These are phyloP conservation scores for Plasmodium fragile DNA, from an alignment of 169 alveolate species.

Conservation along the genomic window DNA sequence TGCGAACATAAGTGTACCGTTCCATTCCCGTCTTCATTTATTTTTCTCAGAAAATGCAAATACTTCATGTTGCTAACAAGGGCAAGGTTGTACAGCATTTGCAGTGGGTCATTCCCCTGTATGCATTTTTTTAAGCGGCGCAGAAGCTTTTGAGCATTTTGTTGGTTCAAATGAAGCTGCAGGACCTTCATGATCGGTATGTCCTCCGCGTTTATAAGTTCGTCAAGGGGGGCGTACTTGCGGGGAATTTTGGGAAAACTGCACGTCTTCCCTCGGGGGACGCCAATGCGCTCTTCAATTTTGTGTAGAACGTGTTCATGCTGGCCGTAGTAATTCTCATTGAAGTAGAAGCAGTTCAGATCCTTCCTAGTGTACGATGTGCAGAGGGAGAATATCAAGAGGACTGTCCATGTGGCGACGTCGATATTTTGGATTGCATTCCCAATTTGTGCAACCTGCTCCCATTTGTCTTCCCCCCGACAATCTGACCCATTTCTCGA, in stretches of 20 bases:
- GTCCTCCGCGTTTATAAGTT: slow-evolving; percentile 7
- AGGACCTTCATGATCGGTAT: slow-evolving; percentile 40
- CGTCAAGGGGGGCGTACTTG: neutral
- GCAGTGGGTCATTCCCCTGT: neutral
- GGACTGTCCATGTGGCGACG: slow-evolving; percentile 3
- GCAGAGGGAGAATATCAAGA: slow-evolving; percentile 27
- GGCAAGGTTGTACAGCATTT: slow-evolving; percentile 37
- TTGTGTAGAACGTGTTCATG: neutral
- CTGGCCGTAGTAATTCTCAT: slow-evolving; percentile 60
- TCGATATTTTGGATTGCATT: neutral
- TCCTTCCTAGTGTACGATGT: slow-evolving; percentile 37
- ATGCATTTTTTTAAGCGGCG: neutral
- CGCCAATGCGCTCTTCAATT: neutral
- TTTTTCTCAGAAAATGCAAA: slow-evolving; percentile 11
- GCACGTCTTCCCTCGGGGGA: neutral
- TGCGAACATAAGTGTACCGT: slow-evolving; percentile 26
- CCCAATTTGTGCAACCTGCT: neutral
- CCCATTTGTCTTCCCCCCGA: neutral
- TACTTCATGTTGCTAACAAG: slow-evolving; percentile 2
- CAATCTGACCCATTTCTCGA: neutral
- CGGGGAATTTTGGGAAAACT: slow-evolving; percentile 4
- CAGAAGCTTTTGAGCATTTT: neutral
- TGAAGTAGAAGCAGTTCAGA: slow-evolving; percentile 40
- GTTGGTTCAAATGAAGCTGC: slow-evolving; percentile 7
- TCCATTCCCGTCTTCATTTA: slow-evolving; percentile 42